Percentiles rank a stretch among this genome's conserved stretches.
These are phyloP conservation scores for Chlamydomonas incerta DNA, from an alignment of 139 green algal genomes.

Conservation along the genomic window DNA sequence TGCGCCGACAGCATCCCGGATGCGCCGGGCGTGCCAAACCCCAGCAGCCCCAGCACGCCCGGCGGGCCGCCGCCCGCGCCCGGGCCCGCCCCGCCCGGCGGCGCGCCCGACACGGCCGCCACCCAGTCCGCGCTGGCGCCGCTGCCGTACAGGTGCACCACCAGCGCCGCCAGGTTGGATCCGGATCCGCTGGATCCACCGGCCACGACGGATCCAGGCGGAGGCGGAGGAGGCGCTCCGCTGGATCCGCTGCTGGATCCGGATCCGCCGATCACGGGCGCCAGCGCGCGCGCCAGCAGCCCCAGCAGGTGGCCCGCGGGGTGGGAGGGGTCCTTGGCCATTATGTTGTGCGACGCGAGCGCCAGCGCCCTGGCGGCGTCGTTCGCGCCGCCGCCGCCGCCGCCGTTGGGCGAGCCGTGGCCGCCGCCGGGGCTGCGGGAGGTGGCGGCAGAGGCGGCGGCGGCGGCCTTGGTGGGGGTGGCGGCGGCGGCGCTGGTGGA, in stretches of 20 bases:
- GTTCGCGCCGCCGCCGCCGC: too few relatives aligned
- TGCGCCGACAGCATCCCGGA: not conserved
- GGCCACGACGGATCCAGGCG: too few relatives aligned
- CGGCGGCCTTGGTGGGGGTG: not conserved
- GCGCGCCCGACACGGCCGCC: not conserved
- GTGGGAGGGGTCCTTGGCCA: slow-evolving; percentile 13
- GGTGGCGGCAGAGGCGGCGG: too few relatives aligned
- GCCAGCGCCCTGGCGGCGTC: not conserved
- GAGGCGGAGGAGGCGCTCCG: too few relatives aligned
- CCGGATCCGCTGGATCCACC: too few relatives aligned
- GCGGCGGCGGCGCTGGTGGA: not conserved
- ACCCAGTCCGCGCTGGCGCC: not conserved
- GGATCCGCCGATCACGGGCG: not conserved
- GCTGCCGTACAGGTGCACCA: slow-evolving; percentile 16
- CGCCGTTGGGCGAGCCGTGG: not conserved
- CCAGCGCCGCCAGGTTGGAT: slow-evolving; percentile 10
- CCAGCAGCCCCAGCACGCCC: too few relatives aligned
- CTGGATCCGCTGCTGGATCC: too few relatives aligned
- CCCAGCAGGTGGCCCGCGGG: slow-evolving; percentile 3
- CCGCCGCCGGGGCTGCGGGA: not conserved
- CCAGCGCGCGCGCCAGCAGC: not conserved
- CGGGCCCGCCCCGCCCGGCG: not conserved
- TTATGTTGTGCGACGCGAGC: not conserved
- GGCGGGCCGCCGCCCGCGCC: not conserved
- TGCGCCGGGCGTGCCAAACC: too few relatives aligned